phyloP scores from a whole-genome alignment of 495 filamentous ascomycete genomes.

The Copromyces sp. region DNA sequence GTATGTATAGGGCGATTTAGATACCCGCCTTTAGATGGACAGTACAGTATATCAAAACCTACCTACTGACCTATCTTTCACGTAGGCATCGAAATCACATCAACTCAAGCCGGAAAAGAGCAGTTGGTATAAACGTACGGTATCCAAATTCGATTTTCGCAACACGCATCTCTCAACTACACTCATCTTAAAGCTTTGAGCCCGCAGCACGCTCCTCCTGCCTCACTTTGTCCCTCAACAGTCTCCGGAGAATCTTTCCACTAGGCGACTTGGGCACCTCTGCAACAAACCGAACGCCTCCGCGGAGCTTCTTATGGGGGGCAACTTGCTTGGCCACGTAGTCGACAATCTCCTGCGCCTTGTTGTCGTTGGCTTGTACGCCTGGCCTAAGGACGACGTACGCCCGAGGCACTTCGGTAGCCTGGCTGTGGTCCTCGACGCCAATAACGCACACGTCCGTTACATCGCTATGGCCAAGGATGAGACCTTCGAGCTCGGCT shows the following conservation, averaged over 20 bases:
- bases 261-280: slow-evolving; percentile 73
- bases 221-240: slow-evolving; percentile 38
- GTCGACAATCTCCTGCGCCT: slow-evolving; percentile 48
- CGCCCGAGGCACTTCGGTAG: slow-evolving; percentile 75
- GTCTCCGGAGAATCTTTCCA: slow-evolving; percentile 79
- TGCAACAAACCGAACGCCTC: slow-evolving; percentile 75
- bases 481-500: slow-evolving; percentile 74
- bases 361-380: slow-evolving; percentile 34
- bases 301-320: slow-evolving; percentile 66
- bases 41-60: background rate
- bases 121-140: background rate
- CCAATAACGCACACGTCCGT: slow-evolving; percentile 81
- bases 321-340: slow-evolving; percentile 53
- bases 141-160: background rate
- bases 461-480: slow-evolving; percentile 61
- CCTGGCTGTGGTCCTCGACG: slow-evolving; percentile 56
- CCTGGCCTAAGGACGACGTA: slow-evolving; percentile 62
- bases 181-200: slow-evolving; percentile 20
- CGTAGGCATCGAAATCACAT: background rate
- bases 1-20: background rate
- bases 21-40: background rate
- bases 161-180: background rate
- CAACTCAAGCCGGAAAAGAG: background rate
- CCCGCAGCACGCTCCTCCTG: slow-evolving; percentile 23
- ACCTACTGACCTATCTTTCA: background rate